These are phyloP conservation scores for Aphanomyces invadans DNA, from an alignment of 352 stramenopile species.

Conservation along the genomic window DNA sequence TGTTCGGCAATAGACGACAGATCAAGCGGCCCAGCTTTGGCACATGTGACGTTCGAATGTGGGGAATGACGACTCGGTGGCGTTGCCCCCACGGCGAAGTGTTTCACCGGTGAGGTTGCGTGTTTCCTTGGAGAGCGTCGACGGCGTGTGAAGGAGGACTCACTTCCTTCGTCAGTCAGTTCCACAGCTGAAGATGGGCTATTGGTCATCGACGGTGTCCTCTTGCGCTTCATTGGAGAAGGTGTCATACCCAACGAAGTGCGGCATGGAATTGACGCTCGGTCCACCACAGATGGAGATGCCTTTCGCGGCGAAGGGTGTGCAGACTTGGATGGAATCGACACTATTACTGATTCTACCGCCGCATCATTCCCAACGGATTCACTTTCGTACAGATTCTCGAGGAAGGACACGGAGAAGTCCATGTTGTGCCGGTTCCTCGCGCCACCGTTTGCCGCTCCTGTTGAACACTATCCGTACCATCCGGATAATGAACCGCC, in stretches of 20 bases:
- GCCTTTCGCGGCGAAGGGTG: background rate
- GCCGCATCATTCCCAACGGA: background rate
- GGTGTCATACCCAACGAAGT: background rate
- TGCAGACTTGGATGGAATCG: background rate
- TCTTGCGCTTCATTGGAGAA: background rate
- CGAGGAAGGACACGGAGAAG: conserved; percentile 22
- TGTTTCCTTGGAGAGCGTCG: background rate
- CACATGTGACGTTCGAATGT: too few relatives aligned
- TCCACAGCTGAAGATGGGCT: too few relatives aligned
- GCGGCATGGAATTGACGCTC: background rate
- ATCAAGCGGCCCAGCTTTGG: too few relatives aligned
- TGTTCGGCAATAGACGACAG: too few relatives aligned
- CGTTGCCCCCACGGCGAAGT: too few relatives aligned
- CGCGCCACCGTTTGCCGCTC: too few relatives aligned
- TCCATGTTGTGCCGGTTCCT: conserved; percentile 21
- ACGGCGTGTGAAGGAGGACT: background rate
- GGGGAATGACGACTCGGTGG: too few relatives aligned
- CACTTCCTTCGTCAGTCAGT: too few relatives aligned
- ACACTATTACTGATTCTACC: background rate
- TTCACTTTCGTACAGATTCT: conserved; percentile 21
- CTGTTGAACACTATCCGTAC: too few relatives aligned
- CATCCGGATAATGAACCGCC: too few relatives aligned
- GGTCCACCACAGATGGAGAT: background rate
- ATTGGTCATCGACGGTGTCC: background rate
- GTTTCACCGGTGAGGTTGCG: background rate